Base-by-base conservation (phyloP, 78 protist species). In the Trichosphaerium sp. region DNA sequence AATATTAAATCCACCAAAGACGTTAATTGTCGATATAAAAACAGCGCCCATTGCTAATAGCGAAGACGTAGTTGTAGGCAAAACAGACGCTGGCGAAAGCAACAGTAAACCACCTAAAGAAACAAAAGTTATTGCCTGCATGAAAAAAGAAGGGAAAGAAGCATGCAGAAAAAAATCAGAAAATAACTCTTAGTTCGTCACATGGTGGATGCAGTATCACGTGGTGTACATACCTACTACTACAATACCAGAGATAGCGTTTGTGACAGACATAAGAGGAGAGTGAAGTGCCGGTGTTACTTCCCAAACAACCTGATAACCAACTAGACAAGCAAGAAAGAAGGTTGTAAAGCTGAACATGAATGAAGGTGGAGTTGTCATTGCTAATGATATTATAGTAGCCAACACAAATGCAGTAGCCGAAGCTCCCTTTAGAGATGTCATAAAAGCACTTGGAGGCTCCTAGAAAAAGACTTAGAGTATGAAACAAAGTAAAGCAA, bases 241-340 rank as follows among this genome's bases (percentile, higher is more conserved):
- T 3, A 93, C 86, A 61, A 96, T 79, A 57, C 99, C 99, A 23
- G 94, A 87, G 60, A 97, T 74, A 56, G 99, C 99, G 74, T 97
- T 97, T 61, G 98, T 97, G 41, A 91, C 89, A 0, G 94, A 55
- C 98, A 97, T 94, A 25, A 97, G 82, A 11, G 98, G 99, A 21
- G 97, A 63, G 79, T 97, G 99, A 14, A 97, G 94, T 0, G 98
- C 86, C 15, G 95, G 98, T 51, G 91, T 69, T 10, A 97, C 99
- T 32, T 90, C 91, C 94, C 98, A 89, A 26, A 96, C 79, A 11
- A 68, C 79, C 15, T 88, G 71, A 67, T 88, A 90, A 42, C 95
- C 95, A 49, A 89, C 77, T 25, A 87, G 39, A 44, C 78, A 40
- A 0, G 98, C 69, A 43, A 96, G 65, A 2, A 81, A 70, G 48